Evolutionary conservation across 805 yeast genomes (phyloP).

Genomic region (Metschnikowia koreensis): DNA sequence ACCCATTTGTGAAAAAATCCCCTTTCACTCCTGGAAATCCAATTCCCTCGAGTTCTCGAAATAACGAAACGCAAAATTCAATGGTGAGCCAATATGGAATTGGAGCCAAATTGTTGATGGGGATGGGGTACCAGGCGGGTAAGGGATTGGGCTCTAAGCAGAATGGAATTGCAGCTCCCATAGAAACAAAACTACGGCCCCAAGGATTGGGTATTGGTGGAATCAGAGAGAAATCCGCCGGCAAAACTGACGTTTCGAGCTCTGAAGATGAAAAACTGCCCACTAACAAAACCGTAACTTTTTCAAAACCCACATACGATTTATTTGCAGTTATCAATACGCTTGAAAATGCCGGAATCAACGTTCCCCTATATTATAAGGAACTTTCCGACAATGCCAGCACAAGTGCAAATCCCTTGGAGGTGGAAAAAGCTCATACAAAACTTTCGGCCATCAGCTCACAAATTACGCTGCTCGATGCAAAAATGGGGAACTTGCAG

Average conservation of each 20-base stretch:
- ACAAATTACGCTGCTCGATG: constrained; percentile 16
- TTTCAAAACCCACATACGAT: constrained; percentile 18
- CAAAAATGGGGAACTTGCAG: constrained; percentile 1
- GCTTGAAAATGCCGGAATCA: constrained; percentile 32
- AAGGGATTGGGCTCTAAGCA: constrained; percentile 75
- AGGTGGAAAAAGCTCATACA: constrained; percentile 14
- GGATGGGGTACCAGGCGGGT: constrained; percentile 88
- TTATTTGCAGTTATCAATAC: constrained; percentile 36
- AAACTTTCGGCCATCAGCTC: constrained; percentile 16
- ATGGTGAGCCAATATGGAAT: constrained; percentile 58
- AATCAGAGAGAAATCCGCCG: constrained; percentile 33
- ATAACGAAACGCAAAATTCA: neutral
- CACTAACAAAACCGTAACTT: constrained; percentile 19
- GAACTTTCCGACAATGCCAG: constrained; percentile 27
- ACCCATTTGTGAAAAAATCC: neutral
- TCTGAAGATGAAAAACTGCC: constrained; percentile 10
- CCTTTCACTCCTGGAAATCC: neutral
- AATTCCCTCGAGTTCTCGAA: neutral
- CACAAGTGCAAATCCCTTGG: constrained; percentile 4
- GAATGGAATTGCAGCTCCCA: constrained; percentile 78
- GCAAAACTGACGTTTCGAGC: constrained; percentile 11
- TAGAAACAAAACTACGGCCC: constrained; percentile 65
- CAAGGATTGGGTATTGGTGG: constrained; percentile 77
- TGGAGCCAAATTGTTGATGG: constrained; percentile 73
- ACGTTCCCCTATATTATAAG: constrained; percentile 38